Base-by-base conservation (phyloP, 805 yeast genomes). In the Candida pseudoglaebosa region DNA sequence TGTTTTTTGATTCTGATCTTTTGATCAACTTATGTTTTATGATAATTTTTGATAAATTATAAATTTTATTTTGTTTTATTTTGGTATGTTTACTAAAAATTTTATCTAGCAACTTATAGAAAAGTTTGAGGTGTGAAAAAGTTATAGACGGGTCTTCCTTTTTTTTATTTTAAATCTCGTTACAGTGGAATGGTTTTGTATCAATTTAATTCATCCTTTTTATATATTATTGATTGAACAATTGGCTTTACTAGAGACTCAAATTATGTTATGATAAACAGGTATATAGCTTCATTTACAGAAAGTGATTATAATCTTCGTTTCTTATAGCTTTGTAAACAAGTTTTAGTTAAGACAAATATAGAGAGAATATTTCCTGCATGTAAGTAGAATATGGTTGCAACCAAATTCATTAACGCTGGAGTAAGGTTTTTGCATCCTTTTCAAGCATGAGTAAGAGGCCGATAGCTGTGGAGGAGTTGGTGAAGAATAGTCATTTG, bases 401-500 rank as follows among this genome's bases (percentile, higher is more conserved):
- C 26, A 22, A 22, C 26, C 26, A 22, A 22, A 22, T 22, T 22
- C 12, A 22, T 22, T 8, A 12, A 8, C 10, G 26, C 12, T 8
- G 12, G 26, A 8, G 26, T 22, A 22, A 22, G 26, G 12, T 22
- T 22, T 22, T 22, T 22, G 26, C 26, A 22, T 22, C 26, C 26
- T 22, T 22, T 22, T 22, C n/a, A 14, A 9, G 14, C n/a, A 57
- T 54, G 61, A 39, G 49, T 22, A 42, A 33, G 21, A 44, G 63
- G 37, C 63, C 62, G 2, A 37, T 48, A 17, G 51, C 65, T 13
- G 49, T 55, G 1, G 59, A 57, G 9, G 56, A 57, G 5, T 40
- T 59, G 20, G 17, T 57, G 10, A 32, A 40, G 22, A 39, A 40
- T 16, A 45, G 46, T 29, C 38, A 33, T 2, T 39, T 38, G 32